Conservation (phyloP, 768 basidiomycete species). For the Hortiboletus campestris region DNA sequence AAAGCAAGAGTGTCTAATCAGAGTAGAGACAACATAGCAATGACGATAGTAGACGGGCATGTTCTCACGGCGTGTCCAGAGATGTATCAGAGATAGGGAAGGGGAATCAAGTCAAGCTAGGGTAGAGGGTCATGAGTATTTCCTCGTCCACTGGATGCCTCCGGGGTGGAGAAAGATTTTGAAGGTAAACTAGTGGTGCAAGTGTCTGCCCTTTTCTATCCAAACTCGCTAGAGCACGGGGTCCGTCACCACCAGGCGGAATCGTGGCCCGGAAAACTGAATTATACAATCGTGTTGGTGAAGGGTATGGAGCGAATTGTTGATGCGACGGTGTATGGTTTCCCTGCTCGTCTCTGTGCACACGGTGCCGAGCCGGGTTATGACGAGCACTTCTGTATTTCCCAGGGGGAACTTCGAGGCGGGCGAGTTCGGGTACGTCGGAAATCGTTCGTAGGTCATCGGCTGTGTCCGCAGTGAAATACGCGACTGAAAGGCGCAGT, state of each 20-base stretch:
- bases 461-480: slow-evolving; percentile 65
- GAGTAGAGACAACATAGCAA: slow-evolving; percentile 5
- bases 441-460: slow-evolving; percentile 58
- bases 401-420: slow-evolving; percentile 54
- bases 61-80: slow-evolving; percentile 6
- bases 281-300: slow-evolving; percentile 21
- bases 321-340: slow-evolving; percentile 15
- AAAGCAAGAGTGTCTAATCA: slow-evolving; percentile 10
- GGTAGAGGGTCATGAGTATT: slow-evolving; percentile 58
- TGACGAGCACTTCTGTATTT: slow-evolving; percentile 66
- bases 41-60: slow-evolving; percentile 4
- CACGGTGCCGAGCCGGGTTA: slow-evolving; percentile 44
- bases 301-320: slow-evolving; percentile 34
- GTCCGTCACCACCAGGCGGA: not conserved
- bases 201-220: slow-evolving; percentile 36
- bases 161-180: slow-evolving; percentile 55
- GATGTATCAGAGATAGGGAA: slow-evolving; percentile 11
- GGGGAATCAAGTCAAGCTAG: slow-evolving; percentile 30
- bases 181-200: slow-evolving; percentile 64
- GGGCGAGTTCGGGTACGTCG: slow-evolving; percentile 52
- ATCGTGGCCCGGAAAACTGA: slow-evolving; percentile 1
- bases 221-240: not conserved
- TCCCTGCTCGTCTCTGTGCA: slow-evolving; percentile 25
- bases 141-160: slow-evolving; percentile 73
- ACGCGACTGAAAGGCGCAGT: slow-evolving; percentile 54